A percentile compares a stretch with the other conserved stretches of the same genome.
These are phyloP conservation scores for Tolypocladium tropicale DNA, from an alignment of 2,329 filamentous ascomycete species.

Conservation along the genomic window DNA sequence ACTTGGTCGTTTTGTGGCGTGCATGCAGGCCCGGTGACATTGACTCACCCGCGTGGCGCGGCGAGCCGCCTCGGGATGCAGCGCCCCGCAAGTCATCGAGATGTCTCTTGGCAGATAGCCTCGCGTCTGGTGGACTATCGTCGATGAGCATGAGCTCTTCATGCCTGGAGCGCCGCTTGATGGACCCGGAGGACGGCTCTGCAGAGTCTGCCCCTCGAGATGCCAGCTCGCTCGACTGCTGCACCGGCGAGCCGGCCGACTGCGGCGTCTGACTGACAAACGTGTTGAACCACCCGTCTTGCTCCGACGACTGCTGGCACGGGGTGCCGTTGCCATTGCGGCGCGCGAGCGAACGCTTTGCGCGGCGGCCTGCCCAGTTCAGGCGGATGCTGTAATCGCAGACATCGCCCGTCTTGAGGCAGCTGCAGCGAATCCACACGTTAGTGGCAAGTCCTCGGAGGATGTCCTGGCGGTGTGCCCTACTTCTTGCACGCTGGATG, in stretches of 20 bases:
- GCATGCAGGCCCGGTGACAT: neutral
- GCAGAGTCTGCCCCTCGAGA: neutral
- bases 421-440: constrained; percentile 26
- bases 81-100: neutral
- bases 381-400: constrained; percentile 76
- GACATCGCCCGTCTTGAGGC: constrained; percentile 57
- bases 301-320: neutral
- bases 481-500: constrained; percentile 61
- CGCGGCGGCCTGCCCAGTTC: constrained; percentile 63
- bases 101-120: neutral
- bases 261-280: neutral
- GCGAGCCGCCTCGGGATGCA: neutral
- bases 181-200: neutral
- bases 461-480: constrained; percentile 4
- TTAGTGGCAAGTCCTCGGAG: neutral
- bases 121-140: neutral
- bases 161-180: neutral
- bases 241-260: neutral
- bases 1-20: neutral
- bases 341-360: constrained; percentile 7
- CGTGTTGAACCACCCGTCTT: constrained; percentile 1
- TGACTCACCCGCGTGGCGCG: neutral
- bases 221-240: neutral
- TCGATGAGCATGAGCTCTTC: neutral
- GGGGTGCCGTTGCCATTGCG: neutral